Percentiles rank a stretch among this genome's conserved stretches.
These are phyloP conservation scores for Cutaneotrichosporon dermatis DNA, from an alignment of 1,284 basidiomycete genomes.

Conservation along the genomic window DNA sequence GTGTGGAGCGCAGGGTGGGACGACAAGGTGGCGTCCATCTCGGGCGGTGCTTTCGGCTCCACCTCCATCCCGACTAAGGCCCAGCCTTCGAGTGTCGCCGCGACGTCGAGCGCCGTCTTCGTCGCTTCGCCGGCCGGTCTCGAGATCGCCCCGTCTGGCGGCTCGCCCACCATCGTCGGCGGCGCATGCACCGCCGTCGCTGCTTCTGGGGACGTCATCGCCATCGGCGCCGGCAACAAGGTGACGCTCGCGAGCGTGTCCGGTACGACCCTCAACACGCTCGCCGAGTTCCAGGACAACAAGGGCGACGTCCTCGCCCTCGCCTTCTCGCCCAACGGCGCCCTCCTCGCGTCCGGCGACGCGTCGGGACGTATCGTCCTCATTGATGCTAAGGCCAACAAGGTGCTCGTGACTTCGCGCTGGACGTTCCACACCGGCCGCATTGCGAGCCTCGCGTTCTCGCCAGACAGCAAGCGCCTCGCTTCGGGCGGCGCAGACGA, in stretches of 20 bases:
- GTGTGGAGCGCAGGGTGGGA: slow-evolving; percentile 74
- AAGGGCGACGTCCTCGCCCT: slow-evolving; percentile 69
- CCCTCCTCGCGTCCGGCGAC: slow-evolving; percentile 72
- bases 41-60: slow-evolving; percentile 54
- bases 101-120: slow-evolving; percentile 61
- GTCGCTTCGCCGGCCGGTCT: slow-evolving; percentile 63
- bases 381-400: slow-evolving; percentile 60
- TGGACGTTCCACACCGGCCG: slow-evolving; percentile 89
- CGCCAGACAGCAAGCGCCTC: slow-evolving; percentile 66
- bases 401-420: slow-evolving; percentile 64
- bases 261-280: slow-evolving; percentile 21
- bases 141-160: slow-evolving; percentile 52
- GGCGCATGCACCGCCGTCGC: slow-evolving; percentile 39
- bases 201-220: slow-evolving; percentile 35
- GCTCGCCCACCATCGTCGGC: slow-evolving; percentile 20
- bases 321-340: slow-evolving; percentile 74
- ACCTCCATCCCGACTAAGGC: slow-evolving; percentile 50
- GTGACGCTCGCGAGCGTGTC: slow-evolving; percentile 50
- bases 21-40: slow-evolving; percentile 61
- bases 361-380: slow-evolving; percentile 50
- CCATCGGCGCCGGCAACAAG: slow-evolving; percentile 55
- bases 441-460: slow-evolving; percentile 74
- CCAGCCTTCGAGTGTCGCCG: slow-evolving; percentile 71
- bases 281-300: slow-evolving; percentile 61
- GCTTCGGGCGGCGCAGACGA: slow-evolving; percentile 89